Conservation (phyloP, 75 land plant genomes). For the Pseudotsuga menziesii region DNA sequence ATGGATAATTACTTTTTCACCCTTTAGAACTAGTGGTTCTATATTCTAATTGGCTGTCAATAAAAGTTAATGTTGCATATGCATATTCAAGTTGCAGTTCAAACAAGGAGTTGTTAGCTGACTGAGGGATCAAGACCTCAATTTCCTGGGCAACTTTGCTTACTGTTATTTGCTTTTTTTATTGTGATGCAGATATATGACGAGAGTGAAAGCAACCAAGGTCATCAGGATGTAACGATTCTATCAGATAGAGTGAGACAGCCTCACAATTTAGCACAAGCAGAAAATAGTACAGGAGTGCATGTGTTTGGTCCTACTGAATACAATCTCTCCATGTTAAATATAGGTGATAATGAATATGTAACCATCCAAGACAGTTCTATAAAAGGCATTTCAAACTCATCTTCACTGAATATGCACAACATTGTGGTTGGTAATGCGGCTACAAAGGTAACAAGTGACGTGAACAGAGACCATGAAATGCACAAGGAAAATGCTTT, state of each 20-base stretch:
- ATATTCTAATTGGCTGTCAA: too few relatives aligned
- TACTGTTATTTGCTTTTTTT: neutral
- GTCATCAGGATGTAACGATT: neutral
- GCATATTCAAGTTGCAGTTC: neutral
- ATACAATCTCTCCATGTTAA: neutral
- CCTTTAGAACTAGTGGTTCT: too few relatives aligned
- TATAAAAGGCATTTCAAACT: neutral
- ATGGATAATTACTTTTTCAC: too few relatives aligned
- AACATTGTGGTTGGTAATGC: neutral
- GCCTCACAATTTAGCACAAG: neutral
- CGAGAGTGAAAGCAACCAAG: neutral
- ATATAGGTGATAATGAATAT: neutral
- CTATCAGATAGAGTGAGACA: neutral
- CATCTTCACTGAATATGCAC: neutral
- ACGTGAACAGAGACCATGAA: neutral
- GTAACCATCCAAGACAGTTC: neutral
- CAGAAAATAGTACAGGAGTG: neutral
- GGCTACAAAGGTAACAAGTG: neutral
- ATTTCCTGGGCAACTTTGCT: neutral
- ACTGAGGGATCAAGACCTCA: neutral
- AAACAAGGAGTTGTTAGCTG: neutral
- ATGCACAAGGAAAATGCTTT: neutral
- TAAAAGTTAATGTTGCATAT: neutral
- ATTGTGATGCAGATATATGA: conserved; percentile 7
- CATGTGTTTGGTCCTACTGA: neutral